Evolutionary conservation across 1,284 basidiomycete species (phyloP), one percentile per base, ranked within the genome.

Genomic region (Boletus smithii): DNA sequence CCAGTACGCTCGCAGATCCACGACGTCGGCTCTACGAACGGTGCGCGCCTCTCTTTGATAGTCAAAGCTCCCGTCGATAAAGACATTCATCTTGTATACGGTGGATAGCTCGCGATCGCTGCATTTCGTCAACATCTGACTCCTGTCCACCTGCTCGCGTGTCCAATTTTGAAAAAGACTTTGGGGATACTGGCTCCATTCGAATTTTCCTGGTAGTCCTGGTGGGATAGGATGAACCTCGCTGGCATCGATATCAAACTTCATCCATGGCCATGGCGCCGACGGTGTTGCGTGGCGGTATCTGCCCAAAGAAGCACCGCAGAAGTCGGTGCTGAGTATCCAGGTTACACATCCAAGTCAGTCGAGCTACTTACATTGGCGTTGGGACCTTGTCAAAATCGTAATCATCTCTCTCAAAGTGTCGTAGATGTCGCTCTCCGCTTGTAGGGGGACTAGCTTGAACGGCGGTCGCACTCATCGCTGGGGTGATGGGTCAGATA

Each of bases 121-220:
- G 27, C 58, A 60, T 18, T 55, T 57, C 6, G 53, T 43, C 20
- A 73, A 51, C 45, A 75, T 60, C 33, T 62, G 65, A 50, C 76
- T 76, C 42, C 68, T 65, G 35, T 52, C 37, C 22, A 77, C 69
- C 55, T 77, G 76, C 1, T 53, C 54, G 8, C 34, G 45, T 2
- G 73, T 76, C 78, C 78, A 79, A 53, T 79, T 79, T 17, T 66
- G 67, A 51, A 76, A 80, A 4, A 67, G 60, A 10, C 67, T 71
- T 46, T 75, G 69, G 9, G 78, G 77, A 48, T 79, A 80, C 1
- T 42, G 44, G 1, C 5, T 30, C 66, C 65, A 69, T 32, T 48
- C 29, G 11, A 36, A 16, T 29, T 37, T 27, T 3, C 18, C 13
- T 6, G 27, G 18, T 4, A 22, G 20, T 23, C n/a, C 41, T n/a